Conservation (phyloP, 2,329 filamentous ascomycete species). For the Rutstroemia sydowiana region DNA sequence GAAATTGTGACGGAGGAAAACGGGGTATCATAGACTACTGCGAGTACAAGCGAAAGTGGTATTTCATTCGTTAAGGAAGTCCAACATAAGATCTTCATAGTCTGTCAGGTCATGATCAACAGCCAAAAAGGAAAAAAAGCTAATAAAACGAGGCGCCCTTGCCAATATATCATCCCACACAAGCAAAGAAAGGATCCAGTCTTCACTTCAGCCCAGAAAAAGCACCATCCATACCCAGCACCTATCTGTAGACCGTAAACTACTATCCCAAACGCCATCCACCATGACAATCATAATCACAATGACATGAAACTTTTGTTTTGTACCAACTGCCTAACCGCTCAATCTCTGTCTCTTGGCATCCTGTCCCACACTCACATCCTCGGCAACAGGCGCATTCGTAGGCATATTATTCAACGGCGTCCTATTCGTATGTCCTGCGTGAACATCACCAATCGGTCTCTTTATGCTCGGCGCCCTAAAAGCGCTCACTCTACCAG, state of each 20-base stretch:
- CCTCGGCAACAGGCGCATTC: conserved; percentile 20
- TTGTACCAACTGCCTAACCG: neutral
- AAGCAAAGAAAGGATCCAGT: neutral
- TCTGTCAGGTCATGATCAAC: no score
- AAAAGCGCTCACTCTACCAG: conserved; percentile 51
- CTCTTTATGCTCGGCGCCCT: conserved; percentile 48
- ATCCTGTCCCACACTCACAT: conserved; percentile 22
- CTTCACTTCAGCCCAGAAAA: neutral
- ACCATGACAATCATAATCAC: neutral
- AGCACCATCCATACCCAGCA: no score
- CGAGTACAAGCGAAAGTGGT: neutral
- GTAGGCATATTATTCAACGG: conserved; percentile 26
- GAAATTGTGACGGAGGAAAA: no score
- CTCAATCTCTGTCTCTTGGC: conserved; percentile 29
- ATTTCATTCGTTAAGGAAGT: neutral
- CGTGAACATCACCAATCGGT: conserved; percentile 13
- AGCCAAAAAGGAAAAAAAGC: neutral
- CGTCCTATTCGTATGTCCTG: conserved; percentile 12
- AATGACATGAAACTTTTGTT: no score
- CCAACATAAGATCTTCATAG: neutral
- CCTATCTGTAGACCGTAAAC: neutral
- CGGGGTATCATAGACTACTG: no score
- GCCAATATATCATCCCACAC: no score
- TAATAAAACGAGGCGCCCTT: neutral
- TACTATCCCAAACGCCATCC: neutral